These are phyloP conservation scores for Vaccinium corymbosum DNA, from an alignment of 148 eudicot genomes.

Conservation along the genomic window DNA sequence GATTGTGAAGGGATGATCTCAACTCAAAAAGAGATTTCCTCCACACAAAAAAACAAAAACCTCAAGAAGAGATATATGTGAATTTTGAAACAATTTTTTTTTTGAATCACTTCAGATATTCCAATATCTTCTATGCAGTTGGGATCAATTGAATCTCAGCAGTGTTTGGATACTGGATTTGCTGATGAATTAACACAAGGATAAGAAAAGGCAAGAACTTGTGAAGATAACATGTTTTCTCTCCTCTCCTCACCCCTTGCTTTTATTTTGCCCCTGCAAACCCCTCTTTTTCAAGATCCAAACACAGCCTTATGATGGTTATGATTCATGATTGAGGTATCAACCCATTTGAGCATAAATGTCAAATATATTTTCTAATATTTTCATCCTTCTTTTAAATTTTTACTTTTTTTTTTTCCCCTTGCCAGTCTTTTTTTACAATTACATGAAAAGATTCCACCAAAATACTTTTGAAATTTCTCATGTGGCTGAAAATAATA, in stretches of 20 bases:
- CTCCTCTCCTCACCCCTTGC: background rate
- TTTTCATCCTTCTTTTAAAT: background rate
- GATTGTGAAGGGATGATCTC: background rate
- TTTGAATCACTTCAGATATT: background rate
- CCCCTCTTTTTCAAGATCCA: background rate
- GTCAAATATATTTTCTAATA: background rate
- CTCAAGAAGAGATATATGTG: background rate
- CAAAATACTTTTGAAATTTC: background rate
- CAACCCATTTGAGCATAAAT: background rate
- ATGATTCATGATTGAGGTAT: background rate
- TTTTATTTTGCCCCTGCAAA: background rate
- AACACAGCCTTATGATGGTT: background rate
- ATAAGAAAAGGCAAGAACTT: background rate
- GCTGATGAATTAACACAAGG: background rate
- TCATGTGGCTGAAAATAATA: background rate
- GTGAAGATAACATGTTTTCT: background rate
- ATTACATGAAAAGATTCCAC: background rate
- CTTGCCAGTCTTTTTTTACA: background rate
- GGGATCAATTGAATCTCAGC: background rate
- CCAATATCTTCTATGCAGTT: background rate
- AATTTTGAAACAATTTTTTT: background rate
- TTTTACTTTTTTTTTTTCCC: background rate
- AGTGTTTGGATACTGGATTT: background rate
- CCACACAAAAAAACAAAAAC: too few relatives aligned
- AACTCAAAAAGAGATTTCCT: background rate